Evolutionary conservation across 1,284 basidiomycete species (phyloP).

Genomic region (Fistulina hepatica): DNA sequence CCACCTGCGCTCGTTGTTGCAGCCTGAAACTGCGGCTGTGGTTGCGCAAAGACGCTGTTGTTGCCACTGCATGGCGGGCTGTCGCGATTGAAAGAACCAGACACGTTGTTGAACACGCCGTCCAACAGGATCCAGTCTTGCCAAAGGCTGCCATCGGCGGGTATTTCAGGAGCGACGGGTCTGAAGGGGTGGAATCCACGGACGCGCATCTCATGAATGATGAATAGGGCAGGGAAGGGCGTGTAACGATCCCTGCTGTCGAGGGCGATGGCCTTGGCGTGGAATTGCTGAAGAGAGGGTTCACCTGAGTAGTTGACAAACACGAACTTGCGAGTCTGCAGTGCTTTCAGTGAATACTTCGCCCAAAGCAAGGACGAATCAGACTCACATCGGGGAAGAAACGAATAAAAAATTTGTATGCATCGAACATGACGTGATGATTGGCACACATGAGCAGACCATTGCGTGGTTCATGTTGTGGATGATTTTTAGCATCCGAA

Average conservation of each 20-base stretch:
- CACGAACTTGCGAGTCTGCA: constrained; percentile 15
- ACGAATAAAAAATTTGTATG: constrained; percentile 8
- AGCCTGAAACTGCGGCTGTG: too few species aligned
- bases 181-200: constrained; percentile 20
- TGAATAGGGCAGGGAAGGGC: constrained; percentile 22
- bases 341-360: too few species aligned
- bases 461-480: constrained; percentile 5
- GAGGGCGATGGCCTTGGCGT: constrained; percentile 20
- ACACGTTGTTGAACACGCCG: constrained; percentile 6
- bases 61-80: not conserved
- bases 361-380: too few species aligned
- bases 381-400: constrained; percentile 8
- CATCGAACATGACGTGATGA: constrained; percentile 9
- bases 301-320: constrained; percentile 12
- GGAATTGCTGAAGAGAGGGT: constrained; percentile 10
- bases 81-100: not conserved
- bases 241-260: constrained; percentile 16
- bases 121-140: constrained; percentile 9
- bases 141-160: constrained; percentile 9
- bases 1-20: too few species aligned
- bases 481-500: not conserved
- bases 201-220: constrained; percentile 24
- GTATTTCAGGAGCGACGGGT: constrained; percentile 9
- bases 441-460: constrained; percentile 1
- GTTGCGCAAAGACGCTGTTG: not conserved